A percentile compares a stretch with the other conserved stretches of the same genome.
These are phyloP conservation scores for Tuber indicum DNA, from an alignment of 495 filamentous ascomycete species.

Conservation along the genomic window DNA sequence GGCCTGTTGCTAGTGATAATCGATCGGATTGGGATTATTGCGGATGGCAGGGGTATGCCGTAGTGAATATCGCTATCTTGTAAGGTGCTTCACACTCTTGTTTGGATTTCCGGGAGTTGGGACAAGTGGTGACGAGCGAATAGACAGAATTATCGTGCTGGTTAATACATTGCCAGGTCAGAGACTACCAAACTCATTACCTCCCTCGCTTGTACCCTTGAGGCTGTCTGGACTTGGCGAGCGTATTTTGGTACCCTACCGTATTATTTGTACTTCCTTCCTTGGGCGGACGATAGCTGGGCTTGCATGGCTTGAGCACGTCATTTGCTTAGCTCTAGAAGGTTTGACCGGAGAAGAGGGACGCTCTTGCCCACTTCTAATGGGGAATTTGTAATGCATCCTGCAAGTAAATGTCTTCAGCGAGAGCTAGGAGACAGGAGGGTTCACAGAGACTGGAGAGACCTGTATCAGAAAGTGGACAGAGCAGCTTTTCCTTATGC, in stretches of 20 bases:
- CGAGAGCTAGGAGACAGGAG: too few relatives aligned
- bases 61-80: not conserved
- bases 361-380: not conserved
- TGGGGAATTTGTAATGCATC: not conserved
- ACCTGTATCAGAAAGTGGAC: too few relatives aligned
- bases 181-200: not conserved
- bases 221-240: not conserved
- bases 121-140: not conserved
- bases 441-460: too few relatives aligned
- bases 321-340: not conserved
- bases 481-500: too few relatives aligned
- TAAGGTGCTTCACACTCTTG: not conserved
- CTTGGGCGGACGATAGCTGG: not conserved
- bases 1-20: too few relatives aligned
- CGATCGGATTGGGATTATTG: too few relatives aligned
- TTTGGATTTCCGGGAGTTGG: not conserved
- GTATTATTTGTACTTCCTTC: not conserved
- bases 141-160: not conserved
- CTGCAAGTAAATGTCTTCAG: too few relatives aligned
- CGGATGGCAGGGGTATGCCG: not conserved
- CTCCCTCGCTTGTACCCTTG: not conserved
- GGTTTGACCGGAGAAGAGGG: not conserved
- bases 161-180: not conserved
- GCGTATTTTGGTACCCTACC: not conserved
- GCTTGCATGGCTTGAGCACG: not conserved